Conservation (phyloP, 345 rosid genomes). For the Gossypium sturtianum region DNA sequence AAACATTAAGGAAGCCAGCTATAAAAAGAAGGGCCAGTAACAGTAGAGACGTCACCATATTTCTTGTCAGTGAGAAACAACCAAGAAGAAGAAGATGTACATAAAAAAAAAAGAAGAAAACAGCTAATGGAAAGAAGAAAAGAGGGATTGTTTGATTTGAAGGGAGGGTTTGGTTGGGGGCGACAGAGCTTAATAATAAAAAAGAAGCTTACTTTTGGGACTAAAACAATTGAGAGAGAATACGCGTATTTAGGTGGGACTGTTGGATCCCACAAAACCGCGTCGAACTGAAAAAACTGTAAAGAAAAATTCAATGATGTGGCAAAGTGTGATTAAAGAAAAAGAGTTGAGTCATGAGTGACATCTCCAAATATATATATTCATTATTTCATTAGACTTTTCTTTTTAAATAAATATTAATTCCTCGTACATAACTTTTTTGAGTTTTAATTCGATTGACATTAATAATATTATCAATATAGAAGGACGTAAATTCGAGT, state of each 20-base stretch:
- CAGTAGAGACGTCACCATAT: constrained; percentile 24
- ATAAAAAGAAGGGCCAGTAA: constrained; percentile 28
- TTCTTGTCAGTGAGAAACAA: not conserved
- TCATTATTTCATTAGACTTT: too few species aligned
- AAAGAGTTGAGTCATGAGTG: too few species aligned
- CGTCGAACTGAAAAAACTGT: constrained; percentile 24
- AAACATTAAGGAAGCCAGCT: constrained; percentile 29
- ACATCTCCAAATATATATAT: too few species aligned
- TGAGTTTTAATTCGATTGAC: too few species aligned
- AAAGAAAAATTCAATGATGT: not conserved
- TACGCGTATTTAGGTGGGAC: constrained; percentile 30
- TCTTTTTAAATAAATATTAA: too few species aligned
- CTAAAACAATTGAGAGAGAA: not conserved
- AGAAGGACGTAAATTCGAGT: accelerated
- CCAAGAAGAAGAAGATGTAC: not conserved
- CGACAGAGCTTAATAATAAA: not conserved
- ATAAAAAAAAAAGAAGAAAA: not conserved
- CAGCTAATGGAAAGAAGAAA: not conserved
- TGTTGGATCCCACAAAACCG: constrained; percentile 46
- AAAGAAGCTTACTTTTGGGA: not conserved
- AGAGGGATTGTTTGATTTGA: not conserved
- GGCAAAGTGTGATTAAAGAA: too few species aligned
- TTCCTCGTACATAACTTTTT: accelerated
- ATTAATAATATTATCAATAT: too few species aligned
- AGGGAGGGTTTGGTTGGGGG: not conserved